These are phyloP conservation scores for Dalechampia spathulata DNA, from an alignment of 441 rosid genomes.

Conservation along the genomic window DNA sequence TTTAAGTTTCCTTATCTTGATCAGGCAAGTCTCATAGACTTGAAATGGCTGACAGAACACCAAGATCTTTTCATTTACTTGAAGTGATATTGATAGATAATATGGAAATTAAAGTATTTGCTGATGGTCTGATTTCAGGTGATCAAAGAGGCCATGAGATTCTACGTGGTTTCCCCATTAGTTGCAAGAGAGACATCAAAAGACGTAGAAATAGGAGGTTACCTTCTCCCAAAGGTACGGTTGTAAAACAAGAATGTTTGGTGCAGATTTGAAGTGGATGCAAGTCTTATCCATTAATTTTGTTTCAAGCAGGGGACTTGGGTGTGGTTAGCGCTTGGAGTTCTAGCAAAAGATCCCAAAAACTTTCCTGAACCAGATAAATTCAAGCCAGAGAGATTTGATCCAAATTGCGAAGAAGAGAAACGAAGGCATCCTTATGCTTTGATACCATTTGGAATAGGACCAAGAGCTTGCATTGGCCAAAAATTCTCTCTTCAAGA, in stretches of 20 bases:
- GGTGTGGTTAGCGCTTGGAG: conserved; percentile 95
- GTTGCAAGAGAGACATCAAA: conserved; percentile 80
- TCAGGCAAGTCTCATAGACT: conserved; percentile 40
- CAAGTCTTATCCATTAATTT: background rate
- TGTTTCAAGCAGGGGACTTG: conserved; percentile 63
- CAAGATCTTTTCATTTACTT: too few relatives aligned
- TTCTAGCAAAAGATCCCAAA: conserved; percentile 79
- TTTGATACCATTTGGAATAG: conserved; percentile 83
- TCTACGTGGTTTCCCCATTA: conserved; percentile 71
- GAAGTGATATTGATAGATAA: too few relatives aligned
- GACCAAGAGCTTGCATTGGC: conserved; percentile 91
- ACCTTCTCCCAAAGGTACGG: conserved; percentile 73
- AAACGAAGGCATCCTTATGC: conserved; percentile 75
- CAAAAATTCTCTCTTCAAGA: conserved; percentile 75
- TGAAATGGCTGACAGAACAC: background rate
- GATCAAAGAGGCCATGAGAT: conserved; percentile 81
- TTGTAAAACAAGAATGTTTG: background rate
- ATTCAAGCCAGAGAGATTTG: conserved; percentile 79
- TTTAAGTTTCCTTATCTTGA: conserved; percentile 69
- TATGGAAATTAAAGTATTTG: background rate
- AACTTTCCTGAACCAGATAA: conserved; percentile 85
- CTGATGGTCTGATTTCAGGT: conserved; percentile 39
- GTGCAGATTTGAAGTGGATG: background rate
- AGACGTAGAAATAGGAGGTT: conserved; percentile 77
- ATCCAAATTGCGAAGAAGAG: conserved; percentile 76